Base-by-base conservation (phyloP, 176 grass and related monocot species). In the Bromus sterilis region DNA sequence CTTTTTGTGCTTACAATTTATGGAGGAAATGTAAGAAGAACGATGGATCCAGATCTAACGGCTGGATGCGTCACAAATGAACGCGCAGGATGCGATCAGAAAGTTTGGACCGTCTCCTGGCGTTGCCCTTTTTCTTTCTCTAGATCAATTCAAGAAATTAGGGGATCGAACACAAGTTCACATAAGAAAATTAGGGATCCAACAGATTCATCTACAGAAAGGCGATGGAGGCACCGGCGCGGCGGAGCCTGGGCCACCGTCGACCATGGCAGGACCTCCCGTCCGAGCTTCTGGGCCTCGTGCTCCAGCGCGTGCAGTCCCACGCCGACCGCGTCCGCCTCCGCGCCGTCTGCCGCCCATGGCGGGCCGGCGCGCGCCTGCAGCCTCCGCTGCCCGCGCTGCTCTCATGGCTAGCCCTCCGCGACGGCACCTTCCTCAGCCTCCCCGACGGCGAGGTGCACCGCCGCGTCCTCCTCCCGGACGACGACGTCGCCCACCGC, bases 211-310 rank as follows among this genome's bases (percentile, higher is more conserved):
- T 40, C 37, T 40, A 40, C 9, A 9, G 14, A 13, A 18, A 48
- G 51, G 8, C 23, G 24, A 62, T 62, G 59, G 59, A 62, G 28
- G 28, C 7, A 4, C 15, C 3, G 7, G 53, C 53, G 21, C 2
- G 21, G 8, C 20, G 0, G 28, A 32, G 6, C 31, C 59, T 16
- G 13, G 28, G 28, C 14, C 13, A 13, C 13, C 60, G 29, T 32
- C 13, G 60, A 15, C 60, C 30, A 61, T 84, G 82, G 82, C 46
- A 31, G 57, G 82, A 84, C 18, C 82, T 84, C 25, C 44, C 72
- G 25, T 7, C 16, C 18, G 82, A 67, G 46, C 43, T 84, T 4
- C 25, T 76, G 18, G 20, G 33, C 61, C 60, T 41, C 4, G 18
- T 84, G 6, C 72, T 76, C 72, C 60, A 3, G 7, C 11, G 34